Base-by-base conservation (phyloP, 2,329 filamentous ascomycete genomes). In the Sporothrix euskadiensis region DNA sequence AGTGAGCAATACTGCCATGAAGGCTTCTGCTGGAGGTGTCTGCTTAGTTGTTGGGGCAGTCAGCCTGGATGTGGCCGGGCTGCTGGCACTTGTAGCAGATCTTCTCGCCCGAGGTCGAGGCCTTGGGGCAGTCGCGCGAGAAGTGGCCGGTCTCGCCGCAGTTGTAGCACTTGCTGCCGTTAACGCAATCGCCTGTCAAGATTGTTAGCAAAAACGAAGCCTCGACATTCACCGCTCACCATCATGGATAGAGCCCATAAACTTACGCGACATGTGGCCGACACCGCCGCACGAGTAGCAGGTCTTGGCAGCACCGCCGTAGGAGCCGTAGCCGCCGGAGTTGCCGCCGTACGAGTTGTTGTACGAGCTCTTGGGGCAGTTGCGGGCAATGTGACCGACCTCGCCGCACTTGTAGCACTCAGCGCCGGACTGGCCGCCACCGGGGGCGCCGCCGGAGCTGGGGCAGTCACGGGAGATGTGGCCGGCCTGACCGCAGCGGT, bases 81-180 rank as follows among this genome's bases (percentile, higher is more conserved):
- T 90, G 88, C 84, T 91, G 88, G 88, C 89, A 98, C 88, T 97
- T 97, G 90, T 99, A 99, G 91, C 96, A 99, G 82, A 97, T 94
- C 83, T 97, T 95, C 89, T 98, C 95, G 81, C 91, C 89, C 78
- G 89, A 88, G 78, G 90, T 89, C 74, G 93, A 92, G 85, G 97
- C 95, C 82, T 95, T 94, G 79, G 94, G 92, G 89, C 96, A 99
- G 84, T 99, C 96, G 77, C 95, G 92, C 77, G 93, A 97, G 83
- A 98, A 90, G 85, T 98, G 95, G 76, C 96, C 95, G 79, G 95
- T 92, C 87, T 98, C 94, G 81, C 89, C 89, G 79, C 96, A 98
- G 90, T 98, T 98, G 91, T 98, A 99, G 91, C 96, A 99, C 88
- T 98, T 98, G 88, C 97, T 95, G 80, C 96, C 96, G 84, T 98